Base-by-base conservation (phyloP, 805 yeast species). In the Alloascoidea africana region DNA sequence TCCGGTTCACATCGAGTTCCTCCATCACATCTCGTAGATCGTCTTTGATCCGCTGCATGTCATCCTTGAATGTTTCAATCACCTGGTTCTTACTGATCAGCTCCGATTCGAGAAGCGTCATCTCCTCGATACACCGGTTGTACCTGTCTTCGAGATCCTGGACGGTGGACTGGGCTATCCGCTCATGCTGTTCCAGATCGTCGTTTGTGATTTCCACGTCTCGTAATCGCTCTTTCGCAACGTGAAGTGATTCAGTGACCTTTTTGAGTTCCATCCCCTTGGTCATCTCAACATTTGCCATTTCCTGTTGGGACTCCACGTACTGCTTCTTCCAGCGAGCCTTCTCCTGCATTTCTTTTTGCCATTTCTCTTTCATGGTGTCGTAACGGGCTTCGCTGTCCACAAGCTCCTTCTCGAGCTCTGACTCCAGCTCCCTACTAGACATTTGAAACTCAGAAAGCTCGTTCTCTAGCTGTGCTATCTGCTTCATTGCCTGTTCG, bases 141-240 rank as follows among this genome's bases (percentile, higher is more conserved):
- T 62, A 61, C 18, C 55, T 55, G 6, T 46, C 48, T 34, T 58
- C 57, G n/a, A 63, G 39, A 6, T 59, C 62, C 17, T 48, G 47
- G 35, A 59, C 48, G 13, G 58, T 52, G 3, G 50, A 40, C 23
- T 55, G 46, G 33, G 60, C 48, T 33, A 54, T 54, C 33, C 67
- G 44, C 32, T 60, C 68, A 18, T 51, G 56, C 33, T 62, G 61
- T 43, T 65, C 70, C 44, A 62, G 52, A 39, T 56, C 62, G 40
- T 66, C 72, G 43, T 63, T 62, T 18, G 52, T 43, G 37, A 60
- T 60, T 47, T 66, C 71, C 14, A 63, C 57, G 17, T 64, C 63
- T 13, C 62, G 54, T 19, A 65, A 44, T 30, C 53, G 54, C 4
- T 47, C 39, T 18, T 46, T 52, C 17, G 59, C 58, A 14, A 41